Conservation (phyloP, 192 early-diverging fungal genomes). For the Coemansia sp. region DNA sequence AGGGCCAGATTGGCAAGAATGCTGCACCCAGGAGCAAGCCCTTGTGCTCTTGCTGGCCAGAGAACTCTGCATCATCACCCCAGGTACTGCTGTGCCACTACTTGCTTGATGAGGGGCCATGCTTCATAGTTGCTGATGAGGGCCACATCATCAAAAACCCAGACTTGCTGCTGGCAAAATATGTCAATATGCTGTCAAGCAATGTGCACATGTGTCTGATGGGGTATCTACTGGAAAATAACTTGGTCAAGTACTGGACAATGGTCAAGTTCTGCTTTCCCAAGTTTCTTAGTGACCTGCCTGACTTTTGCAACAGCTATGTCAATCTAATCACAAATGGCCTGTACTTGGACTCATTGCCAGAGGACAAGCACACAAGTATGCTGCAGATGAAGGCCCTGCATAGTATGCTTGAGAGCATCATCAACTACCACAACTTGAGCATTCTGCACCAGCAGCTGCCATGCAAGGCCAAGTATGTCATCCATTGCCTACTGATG, state of each 20-base stretch:
- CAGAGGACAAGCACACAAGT: slow-evolving; percentile 11
- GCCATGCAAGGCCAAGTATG: slow-evolving; percentile 71
- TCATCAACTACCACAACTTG: slow-evolving; percentile 64
- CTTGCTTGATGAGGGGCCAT: slow-evolving; percentile 66
- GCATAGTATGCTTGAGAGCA: slow-evolving; percentile 63
- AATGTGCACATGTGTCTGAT: slow-evolving; percentile 72
- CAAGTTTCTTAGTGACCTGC: slow-evolving; percentile 60
- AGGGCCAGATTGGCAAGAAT: not conserved
- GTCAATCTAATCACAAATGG: slow-evolving; percentile 65
- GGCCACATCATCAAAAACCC: slow-evolving; percentile 76
- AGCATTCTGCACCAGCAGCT: slow-evolving; percentile 60
- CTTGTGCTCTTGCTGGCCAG: not conserved
- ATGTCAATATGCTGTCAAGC: slow-evolving; percentile 54
- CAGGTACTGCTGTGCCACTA: slow-evolving; percentile 16
- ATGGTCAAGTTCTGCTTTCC: slow-evolving; percentile 80
- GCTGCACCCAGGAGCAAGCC: not conserved
- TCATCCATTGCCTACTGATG: slow-evolving; percentile 67
- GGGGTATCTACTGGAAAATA: slow-evolving; percentile 86
- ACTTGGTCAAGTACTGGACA: slow-evolving; percentile 76
- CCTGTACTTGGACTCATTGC: slow-evolving; percentile 58
- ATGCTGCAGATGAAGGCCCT: slow-evolving; percentile 57
- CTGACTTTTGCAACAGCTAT: slow-evolving; percentile 62
- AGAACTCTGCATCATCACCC: not conserved
- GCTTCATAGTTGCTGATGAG: slow-evolving; percentile 80
- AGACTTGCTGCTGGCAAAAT: slow-evolving; percentile 20